A percentile compares a stretch with the other conserved stretches of the same genome.
phyloP scores from a whole-genome alignment of 2,329 filamentous ascomycete genomes.

The Alternaria incomplexa region DNA sequence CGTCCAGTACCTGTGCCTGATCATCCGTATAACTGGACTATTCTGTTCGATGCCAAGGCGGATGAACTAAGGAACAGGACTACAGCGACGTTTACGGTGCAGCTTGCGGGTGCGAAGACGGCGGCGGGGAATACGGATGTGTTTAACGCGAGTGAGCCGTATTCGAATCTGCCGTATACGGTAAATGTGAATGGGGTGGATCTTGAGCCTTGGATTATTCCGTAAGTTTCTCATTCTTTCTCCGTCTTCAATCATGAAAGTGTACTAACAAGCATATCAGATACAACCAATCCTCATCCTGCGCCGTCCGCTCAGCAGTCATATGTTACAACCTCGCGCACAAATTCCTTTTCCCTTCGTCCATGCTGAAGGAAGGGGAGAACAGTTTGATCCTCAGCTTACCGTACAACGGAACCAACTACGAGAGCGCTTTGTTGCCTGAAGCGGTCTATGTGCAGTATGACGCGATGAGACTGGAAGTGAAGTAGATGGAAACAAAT shows the following conservation, averaged over 20 bases:
- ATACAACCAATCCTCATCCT: conserved; percentile 64
- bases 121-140: conserved; percentile 67
- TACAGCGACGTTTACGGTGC: conserved; percentile 66
- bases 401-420: conserved; percentile 65
- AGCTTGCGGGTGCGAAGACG: conserved; percentile 68
- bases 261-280: conserved; percentile 30
- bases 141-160: conserved; percentile 61
- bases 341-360: conserved; percentile 64
- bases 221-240: conserved; percentile 43
- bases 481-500: conserved; percentile 44
- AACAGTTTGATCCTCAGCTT: conserved; percentile 65
- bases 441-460: conserved; percentile 68
- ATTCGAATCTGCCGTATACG: conserved; percentile 60
- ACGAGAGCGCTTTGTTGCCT: conserved; percentile 53
- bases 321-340: conserved; percentile 67
- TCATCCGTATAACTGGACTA: conserved; percentile 33
- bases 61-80: conserved; percentile 48
- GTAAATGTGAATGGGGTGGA: conserved; percentile 56
- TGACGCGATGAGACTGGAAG: conserved; percentile 66
- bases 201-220: conserved; percentile 62
- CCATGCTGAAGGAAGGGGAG: conserved; percentile 56
- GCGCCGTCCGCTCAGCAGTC: conserved; percentile 65
- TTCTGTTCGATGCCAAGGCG: conserved; percentile 20
- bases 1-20: conserved; percentile 52
- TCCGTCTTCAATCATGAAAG: conserved; percentile 19